phyloP scores from a whole-genome alignment of 192 early-diverging fungal species.

The Diversispora epigaea region DNA sequence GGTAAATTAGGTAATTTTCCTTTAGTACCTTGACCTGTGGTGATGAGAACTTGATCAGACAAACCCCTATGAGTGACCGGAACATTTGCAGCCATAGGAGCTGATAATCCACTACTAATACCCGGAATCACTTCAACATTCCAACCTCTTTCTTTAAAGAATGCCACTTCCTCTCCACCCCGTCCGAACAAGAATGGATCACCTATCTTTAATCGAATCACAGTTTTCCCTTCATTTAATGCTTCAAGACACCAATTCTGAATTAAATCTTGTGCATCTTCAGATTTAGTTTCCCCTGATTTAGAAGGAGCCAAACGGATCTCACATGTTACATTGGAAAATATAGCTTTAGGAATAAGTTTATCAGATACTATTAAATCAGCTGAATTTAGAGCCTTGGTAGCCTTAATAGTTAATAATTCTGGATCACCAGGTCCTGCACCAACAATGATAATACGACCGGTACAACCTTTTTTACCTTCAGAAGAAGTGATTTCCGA shows the following conservation, averaged over 20 bases:
- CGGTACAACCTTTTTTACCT: neutral
- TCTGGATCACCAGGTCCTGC: conserved; percentile 85
- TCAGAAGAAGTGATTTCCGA: neutral
- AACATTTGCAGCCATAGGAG: conserved; percentile 68
- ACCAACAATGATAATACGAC: conserved; percentile 68
- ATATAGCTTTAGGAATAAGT: conserved; percentile 62
- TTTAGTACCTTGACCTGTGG: conserved; percentile 75
- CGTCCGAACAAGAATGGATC: conserved; percentile 92
- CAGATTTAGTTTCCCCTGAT: conserved; percentile 50
- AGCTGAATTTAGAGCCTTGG: conserved; percentile 58
- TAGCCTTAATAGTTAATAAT: conserved; percentile 74
- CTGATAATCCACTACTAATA: conserved; percentile 75
- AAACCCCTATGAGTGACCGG: conserved; percentile 89
- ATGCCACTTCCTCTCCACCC: conserved; percentile 84
- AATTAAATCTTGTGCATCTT: conserved; percentile 74
- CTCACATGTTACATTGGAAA: conserved; percentile 54
- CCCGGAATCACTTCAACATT: conserved; percentile 73
- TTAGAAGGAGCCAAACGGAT: conserved; percentile 63
- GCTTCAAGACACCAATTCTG: conserved; percentile 72
- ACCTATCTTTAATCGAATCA: conserved; percentile 90
- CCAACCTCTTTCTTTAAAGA: conserved; percentile 68
- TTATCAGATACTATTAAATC: conserved; percentile 86
- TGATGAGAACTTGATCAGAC: conserved; percentile 81
- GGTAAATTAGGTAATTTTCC: conserved; percentile 80
- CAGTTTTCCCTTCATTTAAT: conserved; percentile 61